Evolutionary conservation across 1,284 basidiomycete species (phyloP).

Genomic region (Boletus hoseneyae): DNA sequence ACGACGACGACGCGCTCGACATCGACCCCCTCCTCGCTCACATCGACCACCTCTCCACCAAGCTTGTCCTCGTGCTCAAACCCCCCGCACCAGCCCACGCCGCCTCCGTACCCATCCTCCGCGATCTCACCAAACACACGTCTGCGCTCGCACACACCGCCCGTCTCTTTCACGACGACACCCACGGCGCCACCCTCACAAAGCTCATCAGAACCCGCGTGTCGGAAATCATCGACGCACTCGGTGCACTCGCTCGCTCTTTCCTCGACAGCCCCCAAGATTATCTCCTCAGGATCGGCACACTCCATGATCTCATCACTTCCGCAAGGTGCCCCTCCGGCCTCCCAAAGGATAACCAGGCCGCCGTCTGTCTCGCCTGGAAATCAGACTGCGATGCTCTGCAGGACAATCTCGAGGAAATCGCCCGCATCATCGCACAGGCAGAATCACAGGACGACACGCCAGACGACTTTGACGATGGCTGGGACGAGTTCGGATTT

Average conservation of each 20-base stretch:
- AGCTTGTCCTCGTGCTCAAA: slow-evolving; percentile 62
- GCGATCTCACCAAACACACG: slow-evolving; percentile 53
- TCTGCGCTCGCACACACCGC: slow-evolving; percentile 58
- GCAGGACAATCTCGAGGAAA: slow-evolving; percentile 58
- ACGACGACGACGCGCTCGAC: slow-evolving; percentile 34
- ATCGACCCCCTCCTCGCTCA: slow-evolving; percentile 58
- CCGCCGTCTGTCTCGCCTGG: slow-evolving; percentile 59
- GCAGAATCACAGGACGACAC: slow-evolving; percentile 24
- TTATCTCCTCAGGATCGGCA: slow-evolving; percentile 52
- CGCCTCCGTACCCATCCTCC: slow-evolving; percentile 53
- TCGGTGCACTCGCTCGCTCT: slow-evolving; percentile 40
- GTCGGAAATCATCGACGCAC: slow-evolving; percentile 45
- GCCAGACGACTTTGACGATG: slow-evolving; percentile 44
- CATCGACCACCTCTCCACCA: slow-evolving; percentile 59
- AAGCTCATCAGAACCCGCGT: slow-evolving; percentile 45
- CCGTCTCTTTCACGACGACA: slow-evolving; percentile 43
- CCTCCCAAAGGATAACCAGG: slow-evolving; percentile 54
- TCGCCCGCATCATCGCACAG: slow-evolving; percentile 52
- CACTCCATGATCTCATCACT: slow-evolving; percentile 64
- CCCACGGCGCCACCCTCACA: slow-evolving; percentile 53
- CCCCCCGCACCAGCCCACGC: slow-evolving; percentile 54
- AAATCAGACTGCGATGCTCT: slow-evolving; percentile 53
- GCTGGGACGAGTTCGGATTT: slow-evolving; percentile 67
- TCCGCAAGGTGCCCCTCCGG: slow-evolving; percentile 43
- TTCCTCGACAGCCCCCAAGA: slow-evolving; percentile 39